Percentiles rank a stretch among this genome's conserved stretches.
Evolutionary conservation across 1,139 yeast genomes (phyloP).

Genomic region (Candida dubliniensis): DNA sequence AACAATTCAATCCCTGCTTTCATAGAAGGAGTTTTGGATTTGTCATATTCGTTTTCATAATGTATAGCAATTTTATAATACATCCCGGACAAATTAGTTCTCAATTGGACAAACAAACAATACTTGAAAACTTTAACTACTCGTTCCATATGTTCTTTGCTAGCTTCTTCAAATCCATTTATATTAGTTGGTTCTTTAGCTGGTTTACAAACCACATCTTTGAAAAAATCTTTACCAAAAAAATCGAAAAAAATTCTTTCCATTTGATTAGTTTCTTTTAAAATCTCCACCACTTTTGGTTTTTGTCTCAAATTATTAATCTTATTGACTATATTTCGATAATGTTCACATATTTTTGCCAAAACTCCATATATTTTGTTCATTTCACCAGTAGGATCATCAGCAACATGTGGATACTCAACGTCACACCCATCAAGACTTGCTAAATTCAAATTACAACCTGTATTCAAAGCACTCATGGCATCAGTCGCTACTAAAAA

Average conservation of each 20-base stretch:
- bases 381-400: slow-evolving; percentile 21
- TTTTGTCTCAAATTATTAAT: slow-evolving; percentile 30
- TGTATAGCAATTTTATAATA: slow-evolving; percentile 46
- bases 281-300: slow-evolving; percentile 40
- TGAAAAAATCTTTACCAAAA: slow-evolving; percentile 48
- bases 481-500: slow-evolving; percentile 35
- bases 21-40: slow-evolving; percentile 33
- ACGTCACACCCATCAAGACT: slow-evolving; percentile 36
- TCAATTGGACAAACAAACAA: slow-evolving; percentile 36
- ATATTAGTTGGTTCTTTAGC: slow-evolving; percentile 19
- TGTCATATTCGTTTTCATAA: slow-evolving; percentile 37
- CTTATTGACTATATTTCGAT: slow-evolving; percentile 31
- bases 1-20: slow-evolving; percentile 46
- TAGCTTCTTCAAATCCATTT: slow-evolving; percentile 17
- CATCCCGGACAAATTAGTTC: slow-evolving; percentile 46
- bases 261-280: slow-evolving; percentile 38
- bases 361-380: slow-evolving; percentile 17
- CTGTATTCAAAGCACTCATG: slow-evolving; percentile 33
- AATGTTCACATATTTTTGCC: slow-evolving; percentile 25
- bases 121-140: slow-evolving; percentile 37
- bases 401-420: slow-evolving; percentile 22
- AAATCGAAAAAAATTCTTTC: slow-evolving; percentile 38
- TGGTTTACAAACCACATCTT: slow-evolving; percentile 40
- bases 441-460: slow-evolving; percentile 31
- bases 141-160: slow-evolving; percentile 23